These are phyloP conservation scores for Phytophthora pinifolia DNA, from an alignment of 352 stramenopile species.

Conservation along the genomic window DNA sequence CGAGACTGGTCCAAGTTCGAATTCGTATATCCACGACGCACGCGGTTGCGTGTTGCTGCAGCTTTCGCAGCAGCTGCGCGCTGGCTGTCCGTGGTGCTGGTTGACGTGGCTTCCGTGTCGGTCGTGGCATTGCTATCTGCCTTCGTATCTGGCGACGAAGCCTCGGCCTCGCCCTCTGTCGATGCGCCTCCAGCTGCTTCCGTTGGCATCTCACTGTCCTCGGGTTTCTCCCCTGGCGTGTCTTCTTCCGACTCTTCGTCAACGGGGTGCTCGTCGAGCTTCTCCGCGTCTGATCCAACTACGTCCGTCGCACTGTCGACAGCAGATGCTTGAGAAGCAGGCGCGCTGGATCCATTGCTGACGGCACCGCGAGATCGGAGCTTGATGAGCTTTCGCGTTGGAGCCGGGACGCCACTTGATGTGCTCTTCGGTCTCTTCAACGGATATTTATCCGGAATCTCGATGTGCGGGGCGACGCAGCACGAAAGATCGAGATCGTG, in stretches of 20 bases:
- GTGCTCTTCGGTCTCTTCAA: conserved; percentile 51
- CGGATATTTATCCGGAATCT: conserved; percentile 80
- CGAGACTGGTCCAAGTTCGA: conserved; percentile 88
- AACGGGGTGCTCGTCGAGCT: conserved; percentile 7
- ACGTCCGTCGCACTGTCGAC: conserved; percentile 15
- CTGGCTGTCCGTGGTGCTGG: conserved; percentile 26
- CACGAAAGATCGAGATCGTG: conserved; percentile 92
- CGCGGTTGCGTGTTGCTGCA: conserved; percentile 57
- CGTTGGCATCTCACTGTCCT: conserved; percentile 19
- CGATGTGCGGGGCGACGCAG: conserved; percentile 86
- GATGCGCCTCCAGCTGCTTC: conserved; percentile 10
- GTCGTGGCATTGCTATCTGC: conserved; percentile 3
- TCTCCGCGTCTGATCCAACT: conserved; percentile 2
- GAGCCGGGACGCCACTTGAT: conserved; percentile 16
- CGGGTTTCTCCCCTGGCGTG: conserved; percentile 19
- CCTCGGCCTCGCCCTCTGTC: conserved; percentile 15
- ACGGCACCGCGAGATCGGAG: conserved; percentile 27
- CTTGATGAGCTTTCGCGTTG: conserved; percentile 35
- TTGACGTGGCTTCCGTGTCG: conserved; percentile 15
- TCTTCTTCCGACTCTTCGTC: conserved; percentile 18
- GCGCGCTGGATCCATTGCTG: conserved; percentile 21
- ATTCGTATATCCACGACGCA: conserved; percentile 85
- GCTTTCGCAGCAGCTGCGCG: conserved; percentile 26
- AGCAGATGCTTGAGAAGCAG: conserved; percentile 17
- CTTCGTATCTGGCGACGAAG: conserved; percentile 15